Evolutionary conservation across 371 early-diverging fungal genomes (phyloP).

Genomic region (Apophysomyces trapeziformis): DNA sequence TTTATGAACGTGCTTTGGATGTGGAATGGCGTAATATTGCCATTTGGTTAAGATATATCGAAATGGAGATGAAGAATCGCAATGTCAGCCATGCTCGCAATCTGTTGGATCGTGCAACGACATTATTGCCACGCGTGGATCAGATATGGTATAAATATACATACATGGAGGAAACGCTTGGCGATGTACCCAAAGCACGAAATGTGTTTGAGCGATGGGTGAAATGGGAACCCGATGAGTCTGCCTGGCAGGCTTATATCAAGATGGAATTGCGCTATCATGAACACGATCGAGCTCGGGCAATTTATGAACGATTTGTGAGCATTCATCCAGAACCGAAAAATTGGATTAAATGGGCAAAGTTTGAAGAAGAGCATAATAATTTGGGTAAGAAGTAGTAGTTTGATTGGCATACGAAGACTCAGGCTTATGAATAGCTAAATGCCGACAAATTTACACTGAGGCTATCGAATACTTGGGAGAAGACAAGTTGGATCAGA

Average conservation of each 20-base stretch:
- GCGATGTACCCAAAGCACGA: conserved; percentile 88
- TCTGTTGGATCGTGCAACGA: conserved; percentile 89
- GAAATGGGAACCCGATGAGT: conserved; percentile 95
- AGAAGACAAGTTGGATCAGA: conserved; percentile 88
- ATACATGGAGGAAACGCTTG: conserved; percentile 96
- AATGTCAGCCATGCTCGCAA: conserved; percentile 94
- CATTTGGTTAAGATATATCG: conserved; percentile 92
- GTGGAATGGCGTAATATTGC: conserved; percentile 85
- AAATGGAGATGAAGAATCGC: conserved; percentile 96
- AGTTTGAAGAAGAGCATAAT: conserved; percentile 89
- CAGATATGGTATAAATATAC: conserved; percentile 98
- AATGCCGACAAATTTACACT: conserved; percentile 82
- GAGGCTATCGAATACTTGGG: conserved; percentile 90
- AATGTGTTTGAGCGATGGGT: conserved; percentile 98
- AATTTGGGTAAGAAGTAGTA: conserved; percentile 53
- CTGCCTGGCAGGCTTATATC: conserved; percentile 93
- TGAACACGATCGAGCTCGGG: conserved; percentile 84
- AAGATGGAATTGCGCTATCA: conserved; percentile 92
- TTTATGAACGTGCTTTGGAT: conserved; percentile 93
- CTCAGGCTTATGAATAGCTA: conserved; percentile 54
- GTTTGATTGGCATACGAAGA: neutral
- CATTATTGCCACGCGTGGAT: conserved; percentile 90
- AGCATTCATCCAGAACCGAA: conserved; percentile 91
- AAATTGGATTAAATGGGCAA: conserved; percentile 96
- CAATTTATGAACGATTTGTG: conserved; percentile 86